Base-by-base conservation (phyloP, 306 rosid species). In the Mucuna pruriens region DNA sequence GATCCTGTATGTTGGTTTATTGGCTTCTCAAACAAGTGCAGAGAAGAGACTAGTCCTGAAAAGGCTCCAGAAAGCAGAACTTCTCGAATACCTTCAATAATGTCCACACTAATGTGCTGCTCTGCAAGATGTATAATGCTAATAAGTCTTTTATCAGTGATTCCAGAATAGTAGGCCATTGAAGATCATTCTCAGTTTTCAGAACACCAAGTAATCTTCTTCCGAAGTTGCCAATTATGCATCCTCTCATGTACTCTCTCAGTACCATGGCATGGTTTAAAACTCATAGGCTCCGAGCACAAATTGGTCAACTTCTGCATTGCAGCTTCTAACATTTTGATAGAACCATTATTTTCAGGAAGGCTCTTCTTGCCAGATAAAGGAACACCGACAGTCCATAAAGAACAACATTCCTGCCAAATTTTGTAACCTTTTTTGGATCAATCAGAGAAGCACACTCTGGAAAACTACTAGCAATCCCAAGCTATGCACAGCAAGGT, bases 211-310 rank as follows among this genome's bases (percentile, higher is more conserved):
- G 98, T 86, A 93, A 75, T 89, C 99, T 93, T 88, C 99, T 90
- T 90, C 97, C 90, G 88, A 95, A 92, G 92, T 95, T 95, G 75
- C 94, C 97, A 78, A 95, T 91, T 86, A 95, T 90, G 93, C 99
- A 93, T 84, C 93, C 99, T 88, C 99, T 93, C 99, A 95, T 95
- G 88, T 91, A 95, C 99, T 95, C 99, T 85, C 99, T 89, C 63
- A 93, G 85, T 60, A 95, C 96, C 80, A 95, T 93, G 48, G 93
- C 99, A 60, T 95, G 98, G 82, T 95, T 95, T 79, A 95, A 78
- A 76, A 95, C 97, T 85, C 99, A 95, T 93, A 77, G 99, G 99
- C 83, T 95, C 99, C 99, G 97, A 95, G 89, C 99, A 95, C 82
- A 95, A 81, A 84, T 95, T 95, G 73, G 99, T 93, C 85, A 95